Evolutionary conservation across 192 early-diverging fungal species (phyloP), one percentile per base, ranked within the genome.

Genomic region (Linnemannia schmuckeri): DNA sequence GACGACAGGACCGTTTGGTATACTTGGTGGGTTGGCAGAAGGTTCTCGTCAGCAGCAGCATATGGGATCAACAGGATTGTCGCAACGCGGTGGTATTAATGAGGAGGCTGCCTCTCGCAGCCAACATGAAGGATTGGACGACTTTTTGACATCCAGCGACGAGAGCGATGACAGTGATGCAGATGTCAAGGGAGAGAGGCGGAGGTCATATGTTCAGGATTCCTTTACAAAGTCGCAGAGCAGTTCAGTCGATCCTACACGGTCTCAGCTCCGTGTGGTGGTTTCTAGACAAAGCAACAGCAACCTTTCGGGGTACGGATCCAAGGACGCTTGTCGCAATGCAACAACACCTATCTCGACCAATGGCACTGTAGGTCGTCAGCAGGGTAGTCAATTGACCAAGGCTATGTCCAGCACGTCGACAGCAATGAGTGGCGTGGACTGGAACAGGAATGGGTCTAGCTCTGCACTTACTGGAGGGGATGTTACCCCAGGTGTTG

Each of bases 381-480:
- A 66, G 61, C 61, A 15, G 3, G 30, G 61, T 15, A 66, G 27
- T 15, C 61, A 66, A 33, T 66, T 66, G 61, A 66, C 61, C 2
- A 66, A 66, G 30, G 30, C 30, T 66, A 9, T 37, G 22, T 24
- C 20, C 52, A 85, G 55, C 52, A 18, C 33, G 79, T 77, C 55
- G 33, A 27, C 70, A 4, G 70, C 41, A 9, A 42, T 75, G 61
- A 63, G 72, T 12, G 38, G 35, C 4, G 47, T 78, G 9, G 77
- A 78, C 72, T 78, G 76, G 76, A 83, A 77, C 72, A 55, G 76
- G 20, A 83, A 83, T 61, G 82, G 76, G 12, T 83, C 82, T 10
- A 78, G 82, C 24, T 83, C 76, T 0, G 76, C 66, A 9, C 57
- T 83, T n/a, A 78, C 18, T 46, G 37, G 57, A 17, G 76, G 57